phyloP scores from a whole-genome alignment of 2,329 filamentous ascomycete species.

The Penicillium sp. region DNA sequence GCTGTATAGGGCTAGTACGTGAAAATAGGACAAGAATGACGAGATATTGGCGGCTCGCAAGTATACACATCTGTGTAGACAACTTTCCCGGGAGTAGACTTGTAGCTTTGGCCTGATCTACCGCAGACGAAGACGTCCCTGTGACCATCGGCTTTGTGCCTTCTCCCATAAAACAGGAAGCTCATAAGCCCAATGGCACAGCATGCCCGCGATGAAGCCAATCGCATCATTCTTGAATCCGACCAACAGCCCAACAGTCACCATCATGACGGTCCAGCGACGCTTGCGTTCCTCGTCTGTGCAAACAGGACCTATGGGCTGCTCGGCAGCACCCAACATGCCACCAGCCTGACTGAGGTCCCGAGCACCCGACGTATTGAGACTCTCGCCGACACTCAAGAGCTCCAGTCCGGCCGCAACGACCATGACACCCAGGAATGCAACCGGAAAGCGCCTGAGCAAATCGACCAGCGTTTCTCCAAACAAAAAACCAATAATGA shows the following conservation, averaged over 20 bases:
- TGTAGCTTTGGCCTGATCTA: not conserved
- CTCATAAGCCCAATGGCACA: conserved; percentile 72
- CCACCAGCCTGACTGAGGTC: conserved; percentile 50
- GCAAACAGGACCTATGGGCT: conserved; percentile 40
- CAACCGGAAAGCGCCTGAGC: conserved; percentile 71
- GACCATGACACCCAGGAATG: conserved; percentile 83
- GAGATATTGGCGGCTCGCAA: not conserved
- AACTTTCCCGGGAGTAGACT: no score
- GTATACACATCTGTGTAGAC: not conserved
- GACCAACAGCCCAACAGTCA: conserved; percentile 77
- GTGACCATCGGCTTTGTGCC: conserved; percentile 26
- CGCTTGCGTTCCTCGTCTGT: conserved; percentile 70
- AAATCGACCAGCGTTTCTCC: conserved; percentile 72
- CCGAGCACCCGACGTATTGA: conserved; percentile 72
- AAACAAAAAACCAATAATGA: conserved; percentile 73
- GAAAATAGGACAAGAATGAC: not conserved
- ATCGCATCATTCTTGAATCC: conserved; percentile 90
- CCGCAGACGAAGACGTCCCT: conserved; percentile 34
- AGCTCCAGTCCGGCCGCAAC: conserved; percentile 86
- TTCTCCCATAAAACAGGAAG: conserved; percentile 34
- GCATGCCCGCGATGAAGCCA: conserved; percentile 78
- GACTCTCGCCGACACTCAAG: conserved; percentile 77
- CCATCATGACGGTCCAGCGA: conserved; percentile 86
- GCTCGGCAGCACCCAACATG: conserved; percentile 39
- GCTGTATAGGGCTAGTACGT: not conserved